Conservation (phyloP, 495 filamentous ascomycete genomes). For the Talaromyces nanjingensis region DNA sequence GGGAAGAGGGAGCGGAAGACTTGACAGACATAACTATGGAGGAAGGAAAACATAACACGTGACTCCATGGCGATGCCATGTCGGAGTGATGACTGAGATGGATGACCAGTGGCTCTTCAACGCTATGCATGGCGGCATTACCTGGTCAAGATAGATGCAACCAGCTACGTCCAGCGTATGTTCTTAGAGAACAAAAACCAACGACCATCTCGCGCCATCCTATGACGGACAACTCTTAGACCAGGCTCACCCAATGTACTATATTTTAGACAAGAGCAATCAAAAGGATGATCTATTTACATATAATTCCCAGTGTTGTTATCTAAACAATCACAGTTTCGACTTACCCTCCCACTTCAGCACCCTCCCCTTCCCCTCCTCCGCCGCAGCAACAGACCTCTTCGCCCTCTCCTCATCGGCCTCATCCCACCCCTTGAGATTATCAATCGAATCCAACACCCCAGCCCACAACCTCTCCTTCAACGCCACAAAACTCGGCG, state of each 20-base stretch:
- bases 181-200: neutral
- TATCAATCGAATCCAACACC: conserved; percentile 45
- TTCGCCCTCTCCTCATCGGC: conserved; percentile 18
- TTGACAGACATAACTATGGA: neutral
- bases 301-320: neutral
- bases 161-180: neutral
- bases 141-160: neutral
- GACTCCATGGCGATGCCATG: too few species aligned
- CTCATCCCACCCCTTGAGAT: conserved; percentile 28
- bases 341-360: conserved; percentile 38
- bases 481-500: conserved; percentile 57
- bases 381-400: conserved; percentile 26
- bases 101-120: neutral
- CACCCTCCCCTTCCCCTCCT: conserved; percentile 21
- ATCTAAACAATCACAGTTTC: conserved; percentile 33
- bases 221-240: neutral
- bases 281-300: neutral
- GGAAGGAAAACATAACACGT: too few species aligned
- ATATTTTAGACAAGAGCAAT: neutral
- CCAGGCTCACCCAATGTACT: neutral
- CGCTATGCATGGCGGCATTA: neutral
- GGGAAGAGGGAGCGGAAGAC: conserved; percentile 29
- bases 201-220: neutral
- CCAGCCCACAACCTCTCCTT: conserved; percentile 70
- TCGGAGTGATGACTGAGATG: neutral